Evolutionary conservation across 768 basidiomycete genomes (phyloP), one percentile per base, ranked within the genome.

Genomic region (Psilocybe cubensis): DNA sequence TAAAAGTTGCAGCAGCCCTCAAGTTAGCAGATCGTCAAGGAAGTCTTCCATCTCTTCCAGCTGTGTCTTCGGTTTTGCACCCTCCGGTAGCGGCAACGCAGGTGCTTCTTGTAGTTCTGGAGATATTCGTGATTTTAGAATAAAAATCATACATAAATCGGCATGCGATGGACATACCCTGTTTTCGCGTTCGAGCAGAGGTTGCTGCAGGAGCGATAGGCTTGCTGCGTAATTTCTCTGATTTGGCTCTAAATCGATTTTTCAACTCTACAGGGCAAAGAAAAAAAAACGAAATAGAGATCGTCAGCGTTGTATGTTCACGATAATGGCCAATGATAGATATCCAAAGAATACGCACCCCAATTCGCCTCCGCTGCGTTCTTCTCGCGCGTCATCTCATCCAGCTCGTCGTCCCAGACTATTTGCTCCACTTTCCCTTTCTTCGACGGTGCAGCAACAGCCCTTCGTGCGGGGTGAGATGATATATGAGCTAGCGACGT

Each of bases 331-430:
- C n/a, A n/a, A n/a, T n/a, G n/a, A n/a, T n/a, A n/a, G n/a, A n/a
- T n/a, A n/a, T n/a, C n/a, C n/a, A n/a, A n/a, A 43, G 61, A 21
- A 23, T n/a, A 48, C 76, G 40, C 51, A 90, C 91, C 92, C 79
- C 89, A 77, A 25, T 81, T 82, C 11, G 92, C 91, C 56, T 92
- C 91, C 0, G 91, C 90, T 5, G 82, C 79, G 1, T 81, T 80
- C 65, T 92, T 93, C 59, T 91, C 90, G 20, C 82, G 80, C 28
- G 72, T 81, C 76, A 94, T 73, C 29, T 81, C 76, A 27, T 91
- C 89, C 2, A 93, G 71, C 24, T 81, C 73, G 3, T 77, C 74
- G 59, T 89, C 83, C 91, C 91, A 94, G 52, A 82, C 81, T n/a
- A 94, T 83, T 50, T 78, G 70, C 58, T 85, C 79, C 0, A 84